These are phyloP conservation scores for Leishmania gerbilli DNA, from an alignment of 208 protist species.

Conservation along the genomic window DNA sequence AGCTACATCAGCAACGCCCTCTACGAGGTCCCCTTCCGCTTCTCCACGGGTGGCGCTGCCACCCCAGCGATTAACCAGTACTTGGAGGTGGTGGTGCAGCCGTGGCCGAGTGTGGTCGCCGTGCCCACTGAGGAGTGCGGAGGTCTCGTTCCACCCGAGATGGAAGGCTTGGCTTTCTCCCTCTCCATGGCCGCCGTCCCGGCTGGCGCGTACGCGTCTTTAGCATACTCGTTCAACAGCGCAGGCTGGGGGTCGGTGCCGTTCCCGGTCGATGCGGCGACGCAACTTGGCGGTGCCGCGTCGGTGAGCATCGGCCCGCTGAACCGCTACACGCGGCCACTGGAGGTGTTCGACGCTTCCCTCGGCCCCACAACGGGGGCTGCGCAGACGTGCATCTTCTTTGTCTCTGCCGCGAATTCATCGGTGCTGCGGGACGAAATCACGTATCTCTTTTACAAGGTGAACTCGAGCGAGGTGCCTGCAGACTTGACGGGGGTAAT, in stretches of 20 bases:
- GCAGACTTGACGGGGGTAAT: constrained; percentile 20
- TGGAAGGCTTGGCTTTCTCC: constrained; percentile 12
- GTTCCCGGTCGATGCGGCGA: constrained; percentile 16
- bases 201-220: constrained; percentile 28
- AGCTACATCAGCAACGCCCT: constrained; percentile 33
- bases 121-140: constrained; percentile 16
- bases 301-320: constrained; percentile 28
- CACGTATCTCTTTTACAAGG: constrained; percentile 37
- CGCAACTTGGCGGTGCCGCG: constrained; percentile 12
- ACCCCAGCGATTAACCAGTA: constrained; percentile 7
- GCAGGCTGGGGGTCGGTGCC: constrained; percentile 14
- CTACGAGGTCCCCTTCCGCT: constrained; percentile 49
- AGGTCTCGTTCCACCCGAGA: constrained; percentile 13
- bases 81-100: constrained; percentile 19
- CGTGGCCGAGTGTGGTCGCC: constrained; percentile 7
- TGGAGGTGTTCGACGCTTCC: constrained; percentile 36
- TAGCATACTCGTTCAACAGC: constrained; percentile 24
- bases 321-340: constrained; percentile 15
- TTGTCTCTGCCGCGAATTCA: constrained; percentile 28
- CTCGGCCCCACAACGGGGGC: constrained; percentile 30
- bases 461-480: constrained; percentile 16
- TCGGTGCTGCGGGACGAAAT: background rate
- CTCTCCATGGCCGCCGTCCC: constrained; percentile 21
- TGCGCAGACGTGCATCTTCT: constrained; percentile 53
- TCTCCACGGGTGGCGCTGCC: constrained; percentile 14